Evolutionary conservation across 495 filamentous ascomycete species (phyloP), one percentile per base, ranked within the genome.

Genomic region (Aspergillus avenaceus): DNA sequence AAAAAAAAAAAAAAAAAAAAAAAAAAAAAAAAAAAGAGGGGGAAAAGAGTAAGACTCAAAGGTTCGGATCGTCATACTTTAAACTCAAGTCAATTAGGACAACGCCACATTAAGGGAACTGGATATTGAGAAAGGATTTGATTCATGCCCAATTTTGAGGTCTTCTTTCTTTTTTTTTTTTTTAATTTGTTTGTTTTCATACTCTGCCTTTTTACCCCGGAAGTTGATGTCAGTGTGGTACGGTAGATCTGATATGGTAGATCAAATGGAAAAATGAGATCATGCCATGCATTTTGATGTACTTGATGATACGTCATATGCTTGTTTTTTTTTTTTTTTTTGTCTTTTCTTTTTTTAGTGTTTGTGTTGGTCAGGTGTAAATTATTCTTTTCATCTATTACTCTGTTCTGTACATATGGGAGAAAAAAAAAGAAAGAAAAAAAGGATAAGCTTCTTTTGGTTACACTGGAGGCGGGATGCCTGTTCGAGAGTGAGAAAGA

Each of bases 1-100:
- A 34, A 34, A 13, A 34, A 13, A 34, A 36, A 36, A 36, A 14
- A 36, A 36, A 36, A 16, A 16, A 16, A 2, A 8, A 36, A 36
- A 36, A 36, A 36, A 16, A 8, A 9, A 31, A 31, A 31, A 13
- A 31, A 31, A 3, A 11, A 8, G 28, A 31, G n/a, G 28, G 8
- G 28, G n/a, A 31, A 31, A 31, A 9, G 28, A 11, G 9, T 31
- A 31, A 31, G 28, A 31, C 28, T 38, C 6, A 38, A 38, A 38
- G 34, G 34, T 16, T 38, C 34, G 34, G 34, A 38, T 38, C 34
- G 34, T 38, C 34, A 38, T 38, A 38, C 34, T 38, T 38, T 38
- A 38, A 38, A 38, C 34, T 38, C 34, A 38, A 38, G 34, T 38
- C 34, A 38, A 38, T 38, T 11, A 21, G 8, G 13, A 38, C 34